Evolutionary conservation across 2,329 filamentous ascomycete genomes (phyloP).

Genomic region (Aureobasidium mangrovei): DNA sequence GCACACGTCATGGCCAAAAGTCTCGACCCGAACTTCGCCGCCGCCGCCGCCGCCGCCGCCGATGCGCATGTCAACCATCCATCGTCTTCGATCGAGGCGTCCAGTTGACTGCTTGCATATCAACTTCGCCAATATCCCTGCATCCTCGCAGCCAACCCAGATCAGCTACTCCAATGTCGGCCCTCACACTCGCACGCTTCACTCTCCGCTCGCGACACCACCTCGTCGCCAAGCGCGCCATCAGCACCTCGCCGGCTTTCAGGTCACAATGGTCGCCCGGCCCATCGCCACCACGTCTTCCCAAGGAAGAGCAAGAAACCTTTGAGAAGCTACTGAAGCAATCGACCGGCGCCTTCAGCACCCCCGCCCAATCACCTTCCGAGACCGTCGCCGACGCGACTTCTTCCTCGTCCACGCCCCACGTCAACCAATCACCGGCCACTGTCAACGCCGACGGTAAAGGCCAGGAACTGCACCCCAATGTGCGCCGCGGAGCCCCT

Average conservation of each 20-base stretch:
- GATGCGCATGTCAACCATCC: neutral
- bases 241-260: conserved; percentile 38
- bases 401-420: conserved; percentile 18
- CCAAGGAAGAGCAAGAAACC: conserved; percentile 78
- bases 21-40: conserved; percentile 6
- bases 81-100: neutral
- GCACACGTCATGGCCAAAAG: conserved; percentile 4
- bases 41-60: neutral
- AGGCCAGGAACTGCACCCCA: conserved; percentile 59
- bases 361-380: conserved; percentile 38
- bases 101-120: neutral
- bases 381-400: conserved; percentile 27
- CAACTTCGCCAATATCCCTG: neutral
- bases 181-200: conserved; percentile 7
- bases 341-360: conserved; percentile 70
- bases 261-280: conserved; percentile 29
- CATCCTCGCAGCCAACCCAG: neutral
- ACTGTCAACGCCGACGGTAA: conserved; percentile 45
- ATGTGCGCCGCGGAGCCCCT: conserved; percentile 65
- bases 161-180: conserved; percentile 3
- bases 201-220: conserved; percentile 11
- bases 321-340: conserved; percentile 77
- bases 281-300: conserved; percentile 76
- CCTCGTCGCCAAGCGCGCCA: conserved; percentile 20
- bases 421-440: conserved; percentile 23